phyloP scores from a whole-genome alignment of 805 yeast species.

The Cyberlindnera bimundalis region DNA sequence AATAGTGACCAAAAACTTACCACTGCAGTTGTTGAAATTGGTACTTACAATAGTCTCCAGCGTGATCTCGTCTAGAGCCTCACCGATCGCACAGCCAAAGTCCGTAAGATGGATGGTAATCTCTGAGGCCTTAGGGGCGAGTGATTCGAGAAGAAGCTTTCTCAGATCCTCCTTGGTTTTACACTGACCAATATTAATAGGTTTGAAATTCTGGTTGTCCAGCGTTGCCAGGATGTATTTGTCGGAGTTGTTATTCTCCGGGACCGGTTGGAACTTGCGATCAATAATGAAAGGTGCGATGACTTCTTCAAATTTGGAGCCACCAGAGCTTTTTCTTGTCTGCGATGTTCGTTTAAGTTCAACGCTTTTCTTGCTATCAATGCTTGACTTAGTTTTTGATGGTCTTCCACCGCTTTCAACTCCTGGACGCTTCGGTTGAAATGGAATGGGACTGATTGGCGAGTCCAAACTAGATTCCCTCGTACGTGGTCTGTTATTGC shows the following conservation, averaged over 20 bases:
- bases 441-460: constrained; percentile 20
- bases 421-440: not conserved
- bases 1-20: constrained; percentile 33
- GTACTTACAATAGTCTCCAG: constrained; percentile 36
- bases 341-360: constrained; percentile 9
- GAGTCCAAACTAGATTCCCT: constrained; percentile 16
- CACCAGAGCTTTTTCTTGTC: constrained; percentile 3
- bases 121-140: constrained; percentile 29
- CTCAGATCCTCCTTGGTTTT: constrained; percentile 37
- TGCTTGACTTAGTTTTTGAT: constrained; percentile 9
- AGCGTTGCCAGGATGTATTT: constrained; percentile 52
- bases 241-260: constrained; percentile 30
- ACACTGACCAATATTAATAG: constrained; percentile 40
- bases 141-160: constrained; percentile 33
- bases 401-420: constrained; percentile 6
- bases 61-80: constrained; percentile 47
- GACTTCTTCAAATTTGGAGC: constrained; percentile 8
- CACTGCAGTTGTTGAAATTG: constrained; percentile 32
- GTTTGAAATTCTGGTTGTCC: constrained; percentile 56
- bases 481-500: constrained; percentile 15
- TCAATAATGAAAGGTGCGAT: constrained; percentile 28
- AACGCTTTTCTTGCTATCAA: constrained; percentile 7
- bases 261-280: constrained; percentile 37
- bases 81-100: constrained; percentile 57
- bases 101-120: constrained; percentile 62